Base-by-base conservation (phyloP, 441 rosid genomes). In the Jatropha podagrica region DNA sequence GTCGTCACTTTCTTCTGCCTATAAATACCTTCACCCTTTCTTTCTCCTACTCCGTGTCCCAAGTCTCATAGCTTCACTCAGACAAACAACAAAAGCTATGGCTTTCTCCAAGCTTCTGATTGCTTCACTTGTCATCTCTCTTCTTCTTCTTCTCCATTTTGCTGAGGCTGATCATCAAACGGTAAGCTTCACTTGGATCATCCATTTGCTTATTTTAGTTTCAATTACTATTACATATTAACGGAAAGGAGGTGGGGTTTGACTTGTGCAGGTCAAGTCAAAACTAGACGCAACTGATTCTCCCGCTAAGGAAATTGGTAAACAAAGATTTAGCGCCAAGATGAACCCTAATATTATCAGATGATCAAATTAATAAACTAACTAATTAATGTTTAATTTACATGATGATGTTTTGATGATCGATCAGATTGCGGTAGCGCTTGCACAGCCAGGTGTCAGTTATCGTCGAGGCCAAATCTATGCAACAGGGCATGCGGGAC, bases 401-500 rank as follows among this genome's bases (percentile, higher is more conserved):
- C 4, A 26, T 52, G 32, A 32, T 32, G 32, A 32, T 23, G 38
- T 48, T 67, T 37, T 46, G 6, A 42, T 55, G 23, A 55, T n/a
- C 32, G 23, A 55, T 55, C 76, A 89, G 90, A 87, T 71, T 89
- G 97, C n/a, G 78, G 46, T 0, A 81, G 82, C 37, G 87, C 91
- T 9, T 92, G 97, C 69, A 49, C 7, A 11, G 88, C 78, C 0
- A 79, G 93, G 76, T 92, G 97, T 71, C 81, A 77, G 41, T 81
- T 88, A 52, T 75, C 94, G 1, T 86, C 89, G 0, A 83, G 92
- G 81, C 81, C 77, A 4, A 77, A 69, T 18, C 81, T 90, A 2
- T 92, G 95, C 79, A 76, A 85, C 67, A 89, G 94, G 72, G 94
- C 94, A 2, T 90, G 97, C 48, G 88, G 88, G 73, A 92, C 79